phyloP scores from a whole-genome alignment of 2,329 filamentous ascomycete species.

The Epichloe coenophiala region DNA sequence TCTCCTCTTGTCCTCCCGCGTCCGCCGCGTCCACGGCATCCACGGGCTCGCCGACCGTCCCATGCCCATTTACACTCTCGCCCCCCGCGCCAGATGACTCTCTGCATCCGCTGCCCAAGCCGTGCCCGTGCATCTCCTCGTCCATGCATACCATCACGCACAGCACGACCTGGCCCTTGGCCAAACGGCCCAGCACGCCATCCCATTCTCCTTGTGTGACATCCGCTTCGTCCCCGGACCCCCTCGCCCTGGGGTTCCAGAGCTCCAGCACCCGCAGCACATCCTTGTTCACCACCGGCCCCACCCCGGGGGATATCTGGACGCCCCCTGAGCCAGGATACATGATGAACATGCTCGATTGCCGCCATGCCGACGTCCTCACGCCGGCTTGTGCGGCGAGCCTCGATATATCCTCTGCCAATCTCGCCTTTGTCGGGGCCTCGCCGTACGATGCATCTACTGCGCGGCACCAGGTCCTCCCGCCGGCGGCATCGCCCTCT shows the following conservation, averaged over 20 bases:
- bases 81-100: too few relatives aligned
- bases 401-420: neutral
- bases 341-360: neutral
- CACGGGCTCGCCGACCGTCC: too few relatives aligned
- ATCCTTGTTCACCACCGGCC: neutral
- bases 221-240: conserved; percentile 6
- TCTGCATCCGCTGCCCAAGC: too few relatives aligned
- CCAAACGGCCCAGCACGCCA: conserved; percentile 6
- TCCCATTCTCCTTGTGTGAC: conserved; percentile 11
- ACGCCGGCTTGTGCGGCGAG: neutral
- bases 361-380: neutral
- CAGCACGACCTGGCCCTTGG: neutral
- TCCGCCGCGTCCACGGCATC: too few relatives aligned
- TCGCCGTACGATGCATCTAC: neutral
- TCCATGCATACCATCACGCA: neutral
- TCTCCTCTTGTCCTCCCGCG: too few relatives aligned
- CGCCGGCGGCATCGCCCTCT: too few relatives aligned
- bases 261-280: neutral
- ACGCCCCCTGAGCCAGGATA: neutral
- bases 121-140: neutral
- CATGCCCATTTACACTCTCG: too few relatives aligned
- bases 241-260: conserved; percentile 5
- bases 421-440: neutral
- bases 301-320: neutral
- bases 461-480: neutral